Evolutionary conservation across 164 flowering plant genomes (phyloP), one percentile per base, ranked within the genome.

Genomic region (Macadamia integrifolia): DNA sequence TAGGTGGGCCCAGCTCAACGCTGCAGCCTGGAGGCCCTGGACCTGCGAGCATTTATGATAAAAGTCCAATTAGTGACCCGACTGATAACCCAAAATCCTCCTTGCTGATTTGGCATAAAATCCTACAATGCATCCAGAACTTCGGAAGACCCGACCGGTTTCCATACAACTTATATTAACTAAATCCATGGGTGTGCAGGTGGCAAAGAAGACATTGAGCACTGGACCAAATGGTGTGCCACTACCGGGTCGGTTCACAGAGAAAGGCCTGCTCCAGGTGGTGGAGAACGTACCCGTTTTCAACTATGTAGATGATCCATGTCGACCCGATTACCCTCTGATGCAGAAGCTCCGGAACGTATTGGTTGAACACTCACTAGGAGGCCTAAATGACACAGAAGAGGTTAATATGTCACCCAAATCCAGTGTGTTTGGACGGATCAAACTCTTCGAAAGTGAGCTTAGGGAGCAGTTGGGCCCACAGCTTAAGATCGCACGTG

Each of bases 281-380:
- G 74, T 72, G 18, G 74, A 72, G 14, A 66, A 53, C 59, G 70
- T 66, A 32, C 23, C 55, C 3, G 74, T 72, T 4, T 72, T 66
- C 57, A 6, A 65, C 53, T 72, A 72, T 66, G n/a, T 66, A 5
- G 74, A 72, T 61, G 74, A 72, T n/a, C 74, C 74, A 6, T 35
- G 66, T 66, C 69, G 70, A 30, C 18, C 66, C 31, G 69, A 66
- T 6, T 72, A 72, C 70, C 70, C 74, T 11, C 74, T 72, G 4
- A 50, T 72, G 70, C 66, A 55, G 35, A 60, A 66, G 60, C 74
- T 72, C 32, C 66, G 74, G 28, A 64, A 72, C 17, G 74, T 61
- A 53, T 60, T 72, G 23, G 74, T 72, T 14, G 74, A 72, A 1
- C 74, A 71, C 57, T 65, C 69, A 9, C 74, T 71, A 31, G 23